Evolutionary conservation across 805 yeast species (phyloP), one percentile per base, ranked within the genome.

Genomic region (Candida krabiensis): DNA sequence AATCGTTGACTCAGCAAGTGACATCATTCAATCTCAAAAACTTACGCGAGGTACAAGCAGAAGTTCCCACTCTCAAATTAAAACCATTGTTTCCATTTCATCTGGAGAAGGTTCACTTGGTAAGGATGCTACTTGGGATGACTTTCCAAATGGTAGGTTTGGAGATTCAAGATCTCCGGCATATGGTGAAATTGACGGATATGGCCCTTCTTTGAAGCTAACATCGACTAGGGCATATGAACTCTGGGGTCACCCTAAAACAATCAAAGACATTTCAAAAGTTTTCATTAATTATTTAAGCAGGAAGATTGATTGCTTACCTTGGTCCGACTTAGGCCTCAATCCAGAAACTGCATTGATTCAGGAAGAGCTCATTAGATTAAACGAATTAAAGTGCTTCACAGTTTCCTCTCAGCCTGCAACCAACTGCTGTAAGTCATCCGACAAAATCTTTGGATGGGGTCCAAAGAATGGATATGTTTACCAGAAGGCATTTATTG

Each of bases 361-460:
- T 52, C 97, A 90, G 64, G 96, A 88, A 60, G 90, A 91, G 55
- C 73, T 93, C 29, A 79, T 90, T 38, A 81, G 80, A 52, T 65
- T 93, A 53, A 91, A 90, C 58, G 71, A 77, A 47, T 68, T 71
- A 42, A 88, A 88, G 3, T 78, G 75, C 67, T 84, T 91, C 66
- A 86, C 99, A 0, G 74, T 93, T 40, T 89, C 97, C 0, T 91
- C 98, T 0, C 99, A 93, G 64, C 99, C 99, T 3, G 93, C 96
- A 0, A 83, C 90, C 2, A 84, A 88, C 60, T 86, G 86, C 8
- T 71, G 83, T 26, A 71, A 71, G 27, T 84, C 95, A 6, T 70
- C 78, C n/a, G 98, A 93, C 64, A 80, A 79, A 41, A 80, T 91
- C 21, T 83, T 89, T 58, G 99, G 99, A 2, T 93, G 99, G 99